Evolutionary conservation across 768 basidiomycete species (phyloP).

Genomic region (Leccinum uliginosum): DNA sequence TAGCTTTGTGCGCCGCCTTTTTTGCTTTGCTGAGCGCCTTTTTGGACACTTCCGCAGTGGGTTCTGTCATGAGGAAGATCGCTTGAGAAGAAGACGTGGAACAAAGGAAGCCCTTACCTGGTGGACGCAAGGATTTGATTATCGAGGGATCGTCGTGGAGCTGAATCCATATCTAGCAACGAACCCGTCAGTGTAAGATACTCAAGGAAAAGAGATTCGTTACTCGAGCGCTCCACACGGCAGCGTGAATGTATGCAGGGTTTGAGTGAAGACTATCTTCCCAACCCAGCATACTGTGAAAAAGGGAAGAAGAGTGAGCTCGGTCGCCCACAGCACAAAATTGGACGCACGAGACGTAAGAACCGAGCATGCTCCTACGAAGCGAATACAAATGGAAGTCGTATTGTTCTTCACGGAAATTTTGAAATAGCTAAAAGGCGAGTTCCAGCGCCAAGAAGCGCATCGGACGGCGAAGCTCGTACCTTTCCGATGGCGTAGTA

Average conservation of each 20-base stretch:
- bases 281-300: constrained; percentile 67
- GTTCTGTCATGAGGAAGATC: constrained; percentile 10
- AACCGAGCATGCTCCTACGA: constrained; percentile 81
- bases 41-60: constrained; percentile 43
- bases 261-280: constrained; percentile 78
- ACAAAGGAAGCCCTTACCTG: constrained; percentile 32
- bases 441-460: constrained; percentile 5
- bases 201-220: constrained; percentile 12
- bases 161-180: constrained; percentile 62
- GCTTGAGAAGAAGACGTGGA: constrained; percentile 23
- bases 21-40: constrained; percentile 87
- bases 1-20: constrained; percentile 62
- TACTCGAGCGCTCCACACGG: constrained; percentile 67
- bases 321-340: constrained; percentile 1
- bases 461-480: constrained; percentile 12
- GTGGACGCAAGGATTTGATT: constrained; percentile 35
- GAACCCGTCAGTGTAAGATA: constrained; percentile 10
- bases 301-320: background rate
- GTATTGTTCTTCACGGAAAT: constrained; percentile 92
- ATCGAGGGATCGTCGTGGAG: constrained; percentile 70
- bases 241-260: constrained; percentile 70
- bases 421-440: constrained; percentile 62
- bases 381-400: constrained; percentile 97
- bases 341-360: constrained; percentile 73
- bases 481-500: constrained; percentile 77